Conservation (phyloP, 176 grass and related monocot genomes). For the Oryza longistaminata region DNA sequence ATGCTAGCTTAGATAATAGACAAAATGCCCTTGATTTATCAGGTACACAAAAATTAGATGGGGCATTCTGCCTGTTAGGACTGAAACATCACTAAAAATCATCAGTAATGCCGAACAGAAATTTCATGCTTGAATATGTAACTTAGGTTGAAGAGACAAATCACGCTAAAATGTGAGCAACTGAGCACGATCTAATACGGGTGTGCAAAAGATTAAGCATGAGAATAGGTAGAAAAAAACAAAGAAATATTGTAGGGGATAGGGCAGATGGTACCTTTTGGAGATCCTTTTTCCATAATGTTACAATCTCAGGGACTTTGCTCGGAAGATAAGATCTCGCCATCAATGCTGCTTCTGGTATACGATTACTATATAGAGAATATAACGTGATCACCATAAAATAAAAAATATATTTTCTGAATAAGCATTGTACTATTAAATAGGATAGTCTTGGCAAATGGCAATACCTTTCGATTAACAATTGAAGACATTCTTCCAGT, state of each 20-base stretch:
- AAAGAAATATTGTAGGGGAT: too few species aligned
- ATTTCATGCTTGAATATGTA: not conserved
- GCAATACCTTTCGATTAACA: conserved; percentile 69
- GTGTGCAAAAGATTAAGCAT: conserved; percentile 25
- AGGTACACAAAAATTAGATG: not conserved
- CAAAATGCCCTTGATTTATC: not conserved
- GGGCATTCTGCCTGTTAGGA: not conserved
- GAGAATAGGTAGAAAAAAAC: too few species aligned
- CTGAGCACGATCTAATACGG: not conserved
- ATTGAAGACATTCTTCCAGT: conserved; percentile 84
- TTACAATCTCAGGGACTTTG: conserved; percentile 80
- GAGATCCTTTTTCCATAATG: conserved; percentile 82
- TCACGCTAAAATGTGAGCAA: not conserved
- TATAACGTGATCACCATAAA: not conserved
- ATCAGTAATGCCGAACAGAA: not conserved
- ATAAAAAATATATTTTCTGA: not conserved
- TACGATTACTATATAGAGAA: conserved; percentile 60
- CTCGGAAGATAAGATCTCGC: conserved; percentile 86
- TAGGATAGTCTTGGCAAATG: not conserved
- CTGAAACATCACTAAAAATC: conserved; percentile 5
- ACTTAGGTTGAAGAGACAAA: not conserved
- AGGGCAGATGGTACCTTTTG: conserved; percentile 45
- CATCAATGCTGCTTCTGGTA: conserved; percentile 90
- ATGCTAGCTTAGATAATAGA: conserved; percentile 8
- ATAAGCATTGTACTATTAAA: not conserved